phyloP scores from a whole-genome alignment of 768 basidiomycete species.

The Panellus pusillus region DNA sequence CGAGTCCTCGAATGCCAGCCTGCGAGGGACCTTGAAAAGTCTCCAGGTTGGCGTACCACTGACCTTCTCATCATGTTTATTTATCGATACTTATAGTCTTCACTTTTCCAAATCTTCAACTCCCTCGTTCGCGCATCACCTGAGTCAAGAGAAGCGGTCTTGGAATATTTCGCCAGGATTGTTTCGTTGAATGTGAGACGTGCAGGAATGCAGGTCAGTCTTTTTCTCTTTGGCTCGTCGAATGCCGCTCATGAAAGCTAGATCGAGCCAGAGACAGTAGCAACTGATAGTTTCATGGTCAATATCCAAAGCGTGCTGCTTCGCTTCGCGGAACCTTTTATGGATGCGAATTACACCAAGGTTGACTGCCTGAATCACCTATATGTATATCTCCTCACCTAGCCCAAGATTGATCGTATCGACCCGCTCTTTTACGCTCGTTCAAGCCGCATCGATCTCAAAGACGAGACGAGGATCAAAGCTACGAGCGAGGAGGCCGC shows the following conservation, averaged over 20 bases:
- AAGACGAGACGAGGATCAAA: slow-evolving; percentile 91
- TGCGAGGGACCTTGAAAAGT: slow-evolving; percentile 83
- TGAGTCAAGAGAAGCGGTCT: slow-evolving; percentile 74
- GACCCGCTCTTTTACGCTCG: slow-evolving; percentile 80
- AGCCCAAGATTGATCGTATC: slow-evolving; percentile 80
- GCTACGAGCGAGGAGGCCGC: slow-evolving; percentile 86
- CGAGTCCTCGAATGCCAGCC: slow-evolving; percentile 79
- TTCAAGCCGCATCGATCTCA: slow-evolving; percentile 70
- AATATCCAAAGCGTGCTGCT: slow-evolving; percentile 84
- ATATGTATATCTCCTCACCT: slow-evolving; percentile 3
- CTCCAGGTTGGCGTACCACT: slow-evolving; percentile 57
- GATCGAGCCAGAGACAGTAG: slow-evolving; percentile 84
- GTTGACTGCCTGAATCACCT: slow-evolving; percentile 34
- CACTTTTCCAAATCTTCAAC: slow-evolving; percentile 88
- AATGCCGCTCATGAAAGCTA: slow-evolving; percentile 26
- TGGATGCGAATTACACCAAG: slow-evolving; percentile 89
- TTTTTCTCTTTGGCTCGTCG: background rate
- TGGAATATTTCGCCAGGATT: slow-evolving; percentile 78
- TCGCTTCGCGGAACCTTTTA: slow-evolving; percentile 90
- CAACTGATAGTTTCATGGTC: slow-evolving; percentile 90
- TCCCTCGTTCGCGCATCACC: slow-evolving; percentile 82
- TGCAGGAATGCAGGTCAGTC: slow-evolving; percentile 81
- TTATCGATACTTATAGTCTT: slow-evolving; percentile 32
- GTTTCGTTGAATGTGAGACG: slow-evolving; percentile 79
- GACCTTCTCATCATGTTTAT: slow-evolving; percentile 6